These are phyloP conservation scores for Plenodomus tracheiphilus DNA, from an alignment of 2,329 filamentous ascomycete species.

Conservation along the genomic window DNA sequence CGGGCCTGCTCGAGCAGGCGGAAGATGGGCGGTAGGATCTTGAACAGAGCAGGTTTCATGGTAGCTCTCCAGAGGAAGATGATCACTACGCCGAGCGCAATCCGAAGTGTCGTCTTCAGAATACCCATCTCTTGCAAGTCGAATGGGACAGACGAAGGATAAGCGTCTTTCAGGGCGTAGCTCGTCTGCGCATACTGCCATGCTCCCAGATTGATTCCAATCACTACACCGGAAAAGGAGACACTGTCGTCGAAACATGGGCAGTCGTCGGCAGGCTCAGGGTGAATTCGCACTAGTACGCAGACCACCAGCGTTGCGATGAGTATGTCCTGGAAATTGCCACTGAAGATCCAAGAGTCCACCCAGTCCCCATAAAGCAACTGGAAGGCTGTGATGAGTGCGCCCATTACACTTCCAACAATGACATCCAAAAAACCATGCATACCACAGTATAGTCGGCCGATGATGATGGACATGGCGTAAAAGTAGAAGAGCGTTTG, in stretches of 20 bases:
- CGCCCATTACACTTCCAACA: constrained; percentile 77
- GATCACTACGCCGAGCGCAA: constrained; percentile 77
- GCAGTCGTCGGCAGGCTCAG: constrained; percentile 94
- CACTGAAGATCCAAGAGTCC: constrained; percentile 67
- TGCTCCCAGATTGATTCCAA: constrained; percentile 78
- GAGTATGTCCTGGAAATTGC: constrained; percentile 62
- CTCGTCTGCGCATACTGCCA: constrained; percentile 75
- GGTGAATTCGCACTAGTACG: constrained; percentile 82
- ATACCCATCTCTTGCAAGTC: constrained; percentile 68
- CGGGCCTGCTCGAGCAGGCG: constrained; percentile 80
- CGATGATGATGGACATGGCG: constrained; percentile 84
- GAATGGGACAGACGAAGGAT: constrained; percentile 66
- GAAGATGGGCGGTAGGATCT: constrained; percentile 80
- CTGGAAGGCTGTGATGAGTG: constrained; percentile 61
- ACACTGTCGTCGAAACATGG: constrained; percentile 97
- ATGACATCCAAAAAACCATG: constrained; percentile 94
- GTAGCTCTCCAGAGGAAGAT: constrained; percentile 89
- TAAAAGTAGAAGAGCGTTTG: constrained; percentile 80
- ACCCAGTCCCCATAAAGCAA: constrained; percentile 61
- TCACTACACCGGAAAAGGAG: constrained; percentile 85
- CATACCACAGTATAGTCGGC: constrained; percentile 96
- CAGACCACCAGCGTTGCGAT: constrained; percentile 69
- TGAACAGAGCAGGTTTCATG: constrained; percentile 82
- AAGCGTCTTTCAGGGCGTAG: constrained; percentile 56
- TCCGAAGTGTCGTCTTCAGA: constrained; percentile 64